Conservation (phyloP, 257 asterid genomes). For the Henckelia pumila region DNA sequence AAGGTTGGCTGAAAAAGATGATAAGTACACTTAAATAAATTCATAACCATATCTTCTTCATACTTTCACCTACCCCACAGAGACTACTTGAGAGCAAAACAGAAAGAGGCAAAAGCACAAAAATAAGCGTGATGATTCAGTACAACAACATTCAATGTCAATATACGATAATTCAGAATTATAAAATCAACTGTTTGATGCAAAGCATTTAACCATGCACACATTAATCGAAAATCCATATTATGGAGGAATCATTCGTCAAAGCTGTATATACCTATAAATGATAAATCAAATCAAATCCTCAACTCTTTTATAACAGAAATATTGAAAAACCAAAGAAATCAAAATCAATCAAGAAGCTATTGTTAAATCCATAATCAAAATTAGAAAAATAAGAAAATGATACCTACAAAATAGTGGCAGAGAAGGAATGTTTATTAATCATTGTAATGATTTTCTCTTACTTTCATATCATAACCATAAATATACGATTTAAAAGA, state of each 20-base stretch:
- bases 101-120: neutral
- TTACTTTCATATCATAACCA: too few species aligned
- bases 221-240: neutral
- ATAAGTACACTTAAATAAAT: constrained; percentile 16
- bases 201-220: neutral
- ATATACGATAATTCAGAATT: neutral
- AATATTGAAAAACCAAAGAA: too few species aligned
- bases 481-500: too few species aligned
- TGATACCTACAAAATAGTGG: too few species aligned
- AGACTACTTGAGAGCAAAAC: neutral
- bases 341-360: too few species aligned
- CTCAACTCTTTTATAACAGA: too few species aligned
- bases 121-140: neutral
- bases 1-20: constrained; percentile 61
- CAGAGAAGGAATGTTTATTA: too few species aligned
- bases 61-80: neutral
- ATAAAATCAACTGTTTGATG: too few species aligned
- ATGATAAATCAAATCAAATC: neutral
- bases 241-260: neutral
- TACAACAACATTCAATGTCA: neutral
- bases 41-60: neutral
- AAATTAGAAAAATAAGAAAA: too few species aligned
- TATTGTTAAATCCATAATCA: too few species aligned
- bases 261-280: neutral
- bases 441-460: too few species aligned